Percentiles rank a stretch among this genome's conserved stretches.
Evolutionary conservation across 2,329 filamentous ascomycete species (phyloP).

Genomic region (Fusarium virguliforme): DNA sequence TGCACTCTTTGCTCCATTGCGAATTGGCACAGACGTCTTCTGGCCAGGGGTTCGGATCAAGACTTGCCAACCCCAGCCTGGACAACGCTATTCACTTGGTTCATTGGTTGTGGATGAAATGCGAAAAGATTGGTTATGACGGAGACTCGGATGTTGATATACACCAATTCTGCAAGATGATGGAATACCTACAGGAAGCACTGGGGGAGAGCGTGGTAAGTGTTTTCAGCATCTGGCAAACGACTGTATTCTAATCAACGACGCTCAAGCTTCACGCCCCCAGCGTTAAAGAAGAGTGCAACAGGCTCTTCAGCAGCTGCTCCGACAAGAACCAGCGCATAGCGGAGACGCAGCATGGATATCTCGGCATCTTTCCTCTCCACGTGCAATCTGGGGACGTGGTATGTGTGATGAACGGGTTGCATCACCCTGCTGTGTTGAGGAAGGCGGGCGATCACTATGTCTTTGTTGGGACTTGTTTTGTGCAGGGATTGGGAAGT

Average conservation of each 20-base stretch:
- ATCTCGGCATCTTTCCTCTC: conserved; percentile 16
- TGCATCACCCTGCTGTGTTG: background rate
- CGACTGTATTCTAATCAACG: background rate
- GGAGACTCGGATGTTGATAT: background rate
- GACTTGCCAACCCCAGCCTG: background rate
- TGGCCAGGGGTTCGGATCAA: background rate
- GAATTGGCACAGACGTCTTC: background rate
- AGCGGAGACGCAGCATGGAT: conserved; percentile 13
- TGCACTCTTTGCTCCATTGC: background rate
- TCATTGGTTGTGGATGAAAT: background rate
- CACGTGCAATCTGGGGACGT: conserved; percentile 1
- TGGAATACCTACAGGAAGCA: background rate
- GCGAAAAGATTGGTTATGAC: background rate
- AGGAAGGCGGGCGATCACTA: background rate
- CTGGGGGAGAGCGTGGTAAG: background rate
- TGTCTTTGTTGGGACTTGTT: conserved; percentile 11
- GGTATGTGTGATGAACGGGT: conserved; percentile 8
- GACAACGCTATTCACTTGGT: background rate
- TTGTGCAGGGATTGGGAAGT: background rate
- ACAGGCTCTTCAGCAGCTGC: background rate
- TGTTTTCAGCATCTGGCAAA: background rate
- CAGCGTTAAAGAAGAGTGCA: background rate
- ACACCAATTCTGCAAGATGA: background rate
- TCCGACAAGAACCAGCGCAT: background rate
- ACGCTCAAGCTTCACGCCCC: background rate